phyloP scores from a whole-genome alignment of 768 basidiomycete species.

The Cystobasidiopsis lactophilus region DNA sequence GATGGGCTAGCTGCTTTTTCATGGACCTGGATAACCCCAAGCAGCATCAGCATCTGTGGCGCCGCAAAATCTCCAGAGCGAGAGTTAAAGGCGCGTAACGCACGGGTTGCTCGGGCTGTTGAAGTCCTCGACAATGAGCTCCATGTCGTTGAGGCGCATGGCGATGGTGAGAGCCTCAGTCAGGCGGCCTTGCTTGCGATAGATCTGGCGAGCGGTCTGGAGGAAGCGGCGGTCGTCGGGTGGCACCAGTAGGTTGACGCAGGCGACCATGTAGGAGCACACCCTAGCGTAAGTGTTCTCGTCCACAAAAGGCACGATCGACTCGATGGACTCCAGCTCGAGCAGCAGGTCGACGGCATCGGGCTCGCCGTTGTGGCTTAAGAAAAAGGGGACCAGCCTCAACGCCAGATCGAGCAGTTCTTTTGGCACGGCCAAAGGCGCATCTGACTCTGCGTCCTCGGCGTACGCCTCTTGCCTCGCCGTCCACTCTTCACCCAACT shows the following conservation, averaged over 20 bases:
- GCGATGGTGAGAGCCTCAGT: slow-evolving; percentile 76
- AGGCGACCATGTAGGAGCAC: slow-evolving; percentile 88
- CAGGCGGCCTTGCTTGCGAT: slow-evolving; percentile 62
- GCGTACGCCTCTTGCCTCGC: slow-evolving; percentile 26
- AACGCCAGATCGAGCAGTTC: slow-evolving; percentile 55
- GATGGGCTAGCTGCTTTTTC: slow-evolving; percentile 83
- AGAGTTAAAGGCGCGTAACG: slow-evolving; percentile 22
- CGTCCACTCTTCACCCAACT: slow-evolving; percentile 80
- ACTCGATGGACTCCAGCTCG: slow-evolving; percentile 71
- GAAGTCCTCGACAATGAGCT: slow-evolving; percentile 67
- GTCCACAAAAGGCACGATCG: slow-evolving; percentile 57
- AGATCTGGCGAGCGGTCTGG: slow-evolving; percentile 66
- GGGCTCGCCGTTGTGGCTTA: slow-evolving; percentile 87
- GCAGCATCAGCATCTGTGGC: neutral
- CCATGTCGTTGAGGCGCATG: slow-evolving; percentile 57
- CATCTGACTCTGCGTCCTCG: slow-evolving; percentile 9
- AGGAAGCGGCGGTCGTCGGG: slow-evolving; percentile 84
- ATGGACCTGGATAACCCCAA: slow-evolving; percentile 38
- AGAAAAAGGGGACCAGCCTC: slow-evolving; percentile 68
- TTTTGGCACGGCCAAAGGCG: slow-evolving; percentile 27
- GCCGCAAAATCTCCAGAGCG: neutral
- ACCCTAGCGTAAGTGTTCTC: slow-evolving; percentile 70
- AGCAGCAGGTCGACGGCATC: slow-evolving; percentile 91
- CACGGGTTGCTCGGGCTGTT: slow-evolving; percentile 69
- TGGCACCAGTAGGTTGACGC: slow-evolving; percentile 69